Conservation (phyloP, 164 flowering plant species). For the Nymphaea colorata region DNA sequence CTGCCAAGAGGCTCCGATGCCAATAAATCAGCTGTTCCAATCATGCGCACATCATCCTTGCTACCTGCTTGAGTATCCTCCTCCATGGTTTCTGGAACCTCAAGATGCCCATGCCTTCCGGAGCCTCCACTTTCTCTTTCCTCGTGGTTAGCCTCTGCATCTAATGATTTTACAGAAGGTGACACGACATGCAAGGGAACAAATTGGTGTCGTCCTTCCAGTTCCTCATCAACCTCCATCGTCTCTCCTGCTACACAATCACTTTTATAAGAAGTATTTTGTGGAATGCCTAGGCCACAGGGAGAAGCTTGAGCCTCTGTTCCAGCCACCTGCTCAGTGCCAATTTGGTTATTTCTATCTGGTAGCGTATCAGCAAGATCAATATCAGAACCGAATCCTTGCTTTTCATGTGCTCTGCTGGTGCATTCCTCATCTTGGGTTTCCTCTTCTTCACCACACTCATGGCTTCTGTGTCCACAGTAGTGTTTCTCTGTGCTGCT, state of each 20-base stretch:
- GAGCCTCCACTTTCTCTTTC: constrained; percentile 15
- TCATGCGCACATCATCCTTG: constrained; percentile 1
- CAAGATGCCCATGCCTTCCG: constrained; percentile 18
- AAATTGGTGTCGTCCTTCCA: neutral
- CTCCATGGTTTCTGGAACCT: constrained; percentile 25
- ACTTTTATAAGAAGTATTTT: constrained; percentile 16
- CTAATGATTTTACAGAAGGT: neutral
- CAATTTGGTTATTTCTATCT: constrained; percentile 35
- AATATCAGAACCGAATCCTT: constrained; percentile 78
- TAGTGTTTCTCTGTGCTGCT: constrained; percentile 83
- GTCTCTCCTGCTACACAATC: constrained; percentile 41
- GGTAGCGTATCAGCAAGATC: constrained; percentile 53
- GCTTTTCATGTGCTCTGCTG: constrained; percentile 31
- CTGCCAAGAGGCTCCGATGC: constrained; percentile 91
- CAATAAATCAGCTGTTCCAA: constrained; percentile 71
- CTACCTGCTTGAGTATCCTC: constrained; percentile 51
- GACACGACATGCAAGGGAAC: too few species aligned
- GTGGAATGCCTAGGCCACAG: neutral
- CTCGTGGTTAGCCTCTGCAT: neutral
- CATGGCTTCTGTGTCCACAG: constrained; percentile 49
- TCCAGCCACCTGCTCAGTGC: constrained; percentile 39
- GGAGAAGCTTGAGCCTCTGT: constrained; percentile 19
- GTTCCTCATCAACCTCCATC: constrained; percentile 59
- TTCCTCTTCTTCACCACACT: constrained; percentile 25
- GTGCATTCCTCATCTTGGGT: constrained; percentile 78